Percentiles rank a stretch among this genome's conserved stretches.
Evolutionary conservation across 139 green algal species (phyloP).

Genomic region (Pseudopediastrum boryanum): DNA sequence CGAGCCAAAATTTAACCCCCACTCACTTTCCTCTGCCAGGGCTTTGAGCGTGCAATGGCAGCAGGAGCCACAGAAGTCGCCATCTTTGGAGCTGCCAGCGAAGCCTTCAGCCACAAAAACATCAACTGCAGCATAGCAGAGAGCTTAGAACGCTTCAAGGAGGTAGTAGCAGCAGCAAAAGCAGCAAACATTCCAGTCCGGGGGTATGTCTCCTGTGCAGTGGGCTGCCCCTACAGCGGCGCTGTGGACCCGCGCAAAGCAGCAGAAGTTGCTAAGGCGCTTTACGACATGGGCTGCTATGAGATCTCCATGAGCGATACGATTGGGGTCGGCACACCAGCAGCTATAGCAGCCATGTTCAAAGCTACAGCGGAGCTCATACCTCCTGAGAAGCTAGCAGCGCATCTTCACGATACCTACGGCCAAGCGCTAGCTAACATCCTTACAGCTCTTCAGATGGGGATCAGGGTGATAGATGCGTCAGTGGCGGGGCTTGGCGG

Average conservation of each 20-base stretch:
- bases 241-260: conserved; percentile 47
- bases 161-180: conserved; percentile 62
- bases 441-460: conserved; percentile 76
- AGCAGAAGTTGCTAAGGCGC: conserved; percentile 67
- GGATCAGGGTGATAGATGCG: conserved; percentile 75
- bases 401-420: conserved; percentile 96
- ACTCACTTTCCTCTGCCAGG: conserved; percentile 55
- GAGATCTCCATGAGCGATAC: conserved; percentile 94
- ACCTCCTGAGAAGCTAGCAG: conserved; percentile 67
- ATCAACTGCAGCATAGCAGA: conserved; percentile 86
- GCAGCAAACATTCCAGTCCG: conserved; percentile 28
- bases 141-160: conserved; percentile 70
- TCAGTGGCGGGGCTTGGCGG: conserved; percentile 88
- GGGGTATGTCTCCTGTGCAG: conserved; percentile 84
- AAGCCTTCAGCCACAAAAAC: conserved; percentile 88
- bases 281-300: conserved; percentile 94
- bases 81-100: conserved; percentile 84
- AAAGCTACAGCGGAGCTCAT: conserved; percentile 51
- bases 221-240: conserved; percentile 86
- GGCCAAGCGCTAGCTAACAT: conserved; percentile 93
- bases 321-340: conserved; percentile 86
- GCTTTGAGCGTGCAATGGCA: conserved; percentile 76
- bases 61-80: conserved; percentile 87
- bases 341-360: conserved; percentile 75
- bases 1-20: too few species aligned